Conservation (phyloP, 2,329 filamentous ascomycete genomes). For the Fusarium austroafricanum region DNA sequence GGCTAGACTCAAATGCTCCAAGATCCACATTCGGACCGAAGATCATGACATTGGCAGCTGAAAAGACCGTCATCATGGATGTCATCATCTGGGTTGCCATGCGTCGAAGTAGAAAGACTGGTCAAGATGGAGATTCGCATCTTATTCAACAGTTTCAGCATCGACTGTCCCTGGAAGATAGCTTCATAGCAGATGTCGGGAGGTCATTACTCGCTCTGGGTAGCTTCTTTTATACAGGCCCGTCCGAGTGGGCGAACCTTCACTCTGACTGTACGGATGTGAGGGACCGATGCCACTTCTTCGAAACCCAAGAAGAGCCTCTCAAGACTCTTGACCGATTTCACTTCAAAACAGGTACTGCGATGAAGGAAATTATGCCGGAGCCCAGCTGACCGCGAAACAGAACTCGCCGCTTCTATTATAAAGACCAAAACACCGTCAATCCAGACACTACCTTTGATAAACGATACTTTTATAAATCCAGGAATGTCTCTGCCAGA, state of each 20-base stretch:
- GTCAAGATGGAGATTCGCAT: neutral
- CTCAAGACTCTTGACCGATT: constrained; percentile 13
- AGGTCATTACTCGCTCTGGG: constrained; percentile 9
- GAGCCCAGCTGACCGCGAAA: neutral
- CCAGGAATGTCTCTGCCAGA: neutral
- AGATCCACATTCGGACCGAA: constrained; percentile 14
- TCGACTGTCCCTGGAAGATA: neutral
- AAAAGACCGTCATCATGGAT: constrained; percentile 17
- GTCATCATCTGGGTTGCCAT: constrained; percentile 20
- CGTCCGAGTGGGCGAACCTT: constrained; percentile 7
- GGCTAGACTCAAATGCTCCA: constrained; percentile 30
- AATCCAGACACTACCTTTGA: neutral
- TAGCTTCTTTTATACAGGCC: constrained; percentile 15
- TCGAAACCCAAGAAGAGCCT: constrained; percentile 10
- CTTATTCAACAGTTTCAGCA: constrained; percentile 18
- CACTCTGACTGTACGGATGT: neutral
- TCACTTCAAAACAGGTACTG: constrained; percentile 18
- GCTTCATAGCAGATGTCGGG: neutral
- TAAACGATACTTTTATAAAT: neutral
- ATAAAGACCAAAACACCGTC: neutral
- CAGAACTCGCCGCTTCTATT: constrained; percentile 19
- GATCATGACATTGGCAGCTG: constrained; percentile 13
- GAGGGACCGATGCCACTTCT: constrained; percentile 2
- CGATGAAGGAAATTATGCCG: accelerated
- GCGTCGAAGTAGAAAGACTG: constrained; percentile 1